Percentiles rank a stretch among this genome's conserved stretches.
These are phyloP conservation scores for Phytophthora cryptogea DNA, from an alignment of 352 stramenopile genomes.

Conservation along the genomic window DNA sequence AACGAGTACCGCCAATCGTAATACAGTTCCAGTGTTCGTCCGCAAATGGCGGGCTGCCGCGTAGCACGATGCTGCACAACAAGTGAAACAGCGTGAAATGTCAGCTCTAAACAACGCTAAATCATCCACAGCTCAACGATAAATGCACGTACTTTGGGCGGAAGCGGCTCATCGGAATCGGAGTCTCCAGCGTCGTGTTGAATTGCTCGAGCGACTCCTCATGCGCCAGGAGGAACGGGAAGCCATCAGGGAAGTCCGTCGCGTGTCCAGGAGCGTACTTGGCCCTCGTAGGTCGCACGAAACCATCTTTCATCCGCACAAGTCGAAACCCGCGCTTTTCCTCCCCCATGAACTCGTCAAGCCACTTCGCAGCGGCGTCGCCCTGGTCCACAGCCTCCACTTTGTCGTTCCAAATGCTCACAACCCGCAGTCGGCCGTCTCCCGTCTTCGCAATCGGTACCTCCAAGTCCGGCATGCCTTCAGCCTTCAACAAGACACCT, in stretches of 20 bases:
- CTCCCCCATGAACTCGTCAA: conserved; percentile 58
- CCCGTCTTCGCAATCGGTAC: conserved; percentile 54
- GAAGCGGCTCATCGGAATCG: conserved; percentile 82
- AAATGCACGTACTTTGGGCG: conserved; percentile 60
- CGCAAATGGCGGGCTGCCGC: conserved; percentile 59
- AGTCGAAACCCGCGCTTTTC: conserved; percentile 52
- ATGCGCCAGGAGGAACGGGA: conserved; percentile 71
- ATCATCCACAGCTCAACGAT: not conserved
- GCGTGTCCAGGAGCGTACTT: conserved; percentile 68
- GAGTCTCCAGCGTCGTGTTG: conserved; percentile 54
- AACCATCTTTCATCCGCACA: conserved; percentile 63
- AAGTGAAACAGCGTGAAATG: not conserved
- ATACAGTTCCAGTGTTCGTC: conserved; percentile 81
- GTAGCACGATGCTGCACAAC: conserved; percentile 72
- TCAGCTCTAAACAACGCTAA: not conserved
- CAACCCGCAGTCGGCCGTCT: conserved; percentile 36
- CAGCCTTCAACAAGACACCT: conserved; percentile 58
- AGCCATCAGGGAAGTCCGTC: conserved; percentile 76
- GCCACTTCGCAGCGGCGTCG: conserved; percentile 59
- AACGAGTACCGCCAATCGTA: conserved; percentile 51
- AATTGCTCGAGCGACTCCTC: conserved; percentile 65
- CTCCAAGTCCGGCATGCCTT: conserved; percentile 61
- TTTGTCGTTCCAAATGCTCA: conserved; percentile 66
- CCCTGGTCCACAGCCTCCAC: conserved; percentile 69
- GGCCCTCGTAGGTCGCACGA: conserved; percentile 49